Base-by-base conservation (phyloP, 2,329 filamentous ascomycete species). In the Curvularia sp. region DNA sequence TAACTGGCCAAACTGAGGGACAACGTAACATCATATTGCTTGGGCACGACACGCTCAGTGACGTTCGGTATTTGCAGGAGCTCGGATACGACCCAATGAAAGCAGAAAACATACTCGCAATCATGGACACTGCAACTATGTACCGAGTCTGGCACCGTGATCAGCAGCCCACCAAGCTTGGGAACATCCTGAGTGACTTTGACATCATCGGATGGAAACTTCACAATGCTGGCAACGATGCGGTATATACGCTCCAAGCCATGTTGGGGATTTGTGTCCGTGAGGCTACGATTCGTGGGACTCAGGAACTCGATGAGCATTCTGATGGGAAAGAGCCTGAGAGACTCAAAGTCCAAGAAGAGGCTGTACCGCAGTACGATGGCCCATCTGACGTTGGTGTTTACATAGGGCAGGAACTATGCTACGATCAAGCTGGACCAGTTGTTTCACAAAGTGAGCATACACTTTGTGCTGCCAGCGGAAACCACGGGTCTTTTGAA, bases 211-310 rank as follows among this genome's bases (percentile, higher is more conserved):
- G 82, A 42, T 85, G 81, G 75, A 82, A 90, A 66, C 81, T 94
- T n/a, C 93, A 97, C 76, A 96, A 96, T 70, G 93, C 89, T 0
- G 85, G 93, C 1, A 97, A 97, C 64, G 93, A 97, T 72, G 92
- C 93, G 0, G 84, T 88, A 1, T 95, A 90, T 73, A 94, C 92
- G 0, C 77, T 96, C 62, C 87, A 89, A 61, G 89, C 87, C 7
- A 85, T 95, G 82, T 75, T 97, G 6, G 85, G 80, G 5, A 84
- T 92, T 59, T 83, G 82, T 38, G 77, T 86, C 65, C 72, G 77
- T 44, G 76, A 81, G 18, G 73, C 82, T 2, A 62, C 70, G 7
- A 75, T 72, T 26, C 74, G 78, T 4, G 71, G 70, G 1, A 68
- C 67, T 3, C 48, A 69, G 2, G 70, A 69, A 26, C 55, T 68